Evolutionary conservation across 129 eudicot species (phyloP).

Genomic region (Helianthus tuberosus): DNA sequence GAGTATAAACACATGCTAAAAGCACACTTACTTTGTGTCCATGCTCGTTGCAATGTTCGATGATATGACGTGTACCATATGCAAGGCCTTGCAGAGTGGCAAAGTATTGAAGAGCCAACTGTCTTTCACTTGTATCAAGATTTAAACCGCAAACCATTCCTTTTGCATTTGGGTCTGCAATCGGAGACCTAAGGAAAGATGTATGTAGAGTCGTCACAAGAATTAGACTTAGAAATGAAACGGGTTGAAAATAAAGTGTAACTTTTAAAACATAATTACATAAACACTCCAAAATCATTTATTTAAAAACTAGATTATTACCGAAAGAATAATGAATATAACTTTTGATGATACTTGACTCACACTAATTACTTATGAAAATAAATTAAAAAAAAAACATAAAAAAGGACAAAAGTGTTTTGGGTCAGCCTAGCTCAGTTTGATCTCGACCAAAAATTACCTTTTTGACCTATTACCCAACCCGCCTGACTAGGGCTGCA

Average conservation of each 20-base stretch:
- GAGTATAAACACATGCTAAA: background rate
- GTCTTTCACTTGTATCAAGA: constrained; percentile 88
- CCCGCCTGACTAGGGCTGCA: background rate
- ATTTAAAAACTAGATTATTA: background rate
- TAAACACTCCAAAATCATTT: background rate
- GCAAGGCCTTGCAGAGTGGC: constrained; percentile 95
- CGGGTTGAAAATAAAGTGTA: background rate
- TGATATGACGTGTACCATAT: constrained; percentile 96
- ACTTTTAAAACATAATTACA: background rate
- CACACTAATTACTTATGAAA: background rate
- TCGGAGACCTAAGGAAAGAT: constrained; percentile 65
- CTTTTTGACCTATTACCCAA: background rate
- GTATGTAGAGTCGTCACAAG: background rate
- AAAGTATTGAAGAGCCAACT: constrained; percentile 89
- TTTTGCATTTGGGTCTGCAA: constrained; percentile 93
- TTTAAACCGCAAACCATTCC: constrained; percentile 85
- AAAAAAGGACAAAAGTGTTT: background rate
- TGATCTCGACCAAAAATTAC: background rate
- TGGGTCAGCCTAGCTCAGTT: background rate
- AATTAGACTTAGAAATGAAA: background rate
- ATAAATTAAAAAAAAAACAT: background rate
- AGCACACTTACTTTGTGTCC: constrained; percentile 76
- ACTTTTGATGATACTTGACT: background rate
- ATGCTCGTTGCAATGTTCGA: constrained; percentile 92
- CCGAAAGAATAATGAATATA: background rate